Evolutionary conservation across 805 yeast genomes (phyloP), one percentile per base, ranked within the genome.

Genomic region (Spathaspora arborariae): DNA sequence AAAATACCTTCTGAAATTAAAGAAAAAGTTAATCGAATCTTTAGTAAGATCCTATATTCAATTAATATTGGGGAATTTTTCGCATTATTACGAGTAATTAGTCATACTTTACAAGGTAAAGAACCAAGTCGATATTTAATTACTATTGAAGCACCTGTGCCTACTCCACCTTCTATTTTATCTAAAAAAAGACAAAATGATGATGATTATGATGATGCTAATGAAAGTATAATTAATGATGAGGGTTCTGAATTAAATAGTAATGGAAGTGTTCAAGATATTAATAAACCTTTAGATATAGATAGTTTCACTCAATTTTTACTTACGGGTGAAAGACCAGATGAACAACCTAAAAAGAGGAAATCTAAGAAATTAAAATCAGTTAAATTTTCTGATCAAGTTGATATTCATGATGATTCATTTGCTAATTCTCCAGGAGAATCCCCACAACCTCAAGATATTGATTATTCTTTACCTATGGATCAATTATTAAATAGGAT

Each of bases 11-110:
- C 73, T 1, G 56, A 62, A 2, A 68, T 79, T 27, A 81, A 80
- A 59, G 74, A 73, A 9, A 60, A 79, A 46, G 75, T 88, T 39
- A 63, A 60, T 34, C 65, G 67, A 20, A 76, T 84, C 19, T 82
- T 82, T 59, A 64, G 72, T 27, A 73, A 75, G 46, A 74, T 78
- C 45, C 56, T 76, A 27, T 74, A 73, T 46, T 76, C 85, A 2
- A 74, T 92, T 46, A 90, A 88, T 56, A 83, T 90, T 45, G 96
- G 96, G 5, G 95, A 90, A 62, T 92, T 94, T 66, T 94, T 87
- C 68, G 96, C 96, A 0, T 75, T 89, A 33, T 62, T 92, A 45
- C 74, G 99, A 56, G 75, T 94, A 18, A 76, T 90, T 11, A 79
- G 96, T 16, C 96, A 88, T 62, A 72, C 84, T 0, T 63, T 88